Evolutionary conservation across 164 flowering plant genomes (phyloP).

Genomic region (Cinnamomum chago): DNA sequence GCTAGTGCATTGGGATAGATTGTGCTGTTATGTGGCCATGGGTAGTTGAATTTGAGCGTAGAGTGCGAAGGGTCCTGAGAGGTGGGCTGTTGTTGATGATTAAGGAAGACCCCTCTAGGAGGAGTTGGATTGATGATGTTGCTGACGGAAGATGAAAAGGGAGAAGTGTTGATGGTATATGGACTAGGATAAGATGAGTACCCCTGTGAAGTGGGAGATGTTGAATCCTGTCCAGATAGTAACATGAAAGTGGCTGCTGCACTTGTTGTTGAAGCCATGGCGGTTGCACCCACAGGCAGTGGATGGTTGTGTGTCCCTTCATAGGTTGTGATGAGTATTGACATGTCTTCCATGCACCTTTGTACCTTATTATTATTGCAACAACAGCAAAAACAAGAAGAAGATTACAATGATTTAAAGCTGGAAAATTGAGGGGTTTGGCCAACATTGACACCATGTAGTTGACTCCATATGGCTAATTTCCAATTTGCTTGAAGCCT

Average conservation of each 20-base stretch:
- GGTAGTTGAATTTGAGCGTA: slow-evolving; percentile 18
- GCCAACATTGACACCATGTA: not conserved
- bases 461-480: too few species aligned
- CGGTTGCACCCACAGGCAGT: slow-evolving; percentile 65
- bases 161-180: slow-evolving; percentile 9
- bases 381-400: not conserved
- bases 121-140: slow-evolving; percentile 30
- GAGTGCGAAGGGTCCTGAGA: slow-evolving; percentile 25
- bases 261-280: slow-evolving; percentile 62
- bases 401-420: not conserved
- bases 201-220: not conserved
- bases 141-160: slow-evolving; percentile 12
- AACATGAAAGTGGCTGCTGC: slow-evolving; percentile 39
- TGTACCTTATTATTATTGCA: slow-evolving; percentile 40
- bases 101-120: slow-evolving; percentile 29
- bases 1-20: not conserved
- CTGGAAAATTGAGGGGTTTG: not conserved
- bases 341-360: slow-evolving; percentile 74
- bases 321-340: slow-evolving; percentile 65
- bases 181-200: slow-evolving; percentile 9
- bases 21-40: slow-evolving; percentile 26
- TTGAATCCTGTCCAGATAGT: slow-evolving; percentile 19
- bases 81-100: not conserved
- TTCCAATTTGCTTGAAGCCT: too few species aligned
- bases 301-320: slow-evolving; percentile 80